Percentiles rank a stretch among this genome's conserved stretches.
phyloP scores from a whole-genome alignment of 805 yeast species.

The Cyberlindnera nakhonratchasimensis region DNA sequence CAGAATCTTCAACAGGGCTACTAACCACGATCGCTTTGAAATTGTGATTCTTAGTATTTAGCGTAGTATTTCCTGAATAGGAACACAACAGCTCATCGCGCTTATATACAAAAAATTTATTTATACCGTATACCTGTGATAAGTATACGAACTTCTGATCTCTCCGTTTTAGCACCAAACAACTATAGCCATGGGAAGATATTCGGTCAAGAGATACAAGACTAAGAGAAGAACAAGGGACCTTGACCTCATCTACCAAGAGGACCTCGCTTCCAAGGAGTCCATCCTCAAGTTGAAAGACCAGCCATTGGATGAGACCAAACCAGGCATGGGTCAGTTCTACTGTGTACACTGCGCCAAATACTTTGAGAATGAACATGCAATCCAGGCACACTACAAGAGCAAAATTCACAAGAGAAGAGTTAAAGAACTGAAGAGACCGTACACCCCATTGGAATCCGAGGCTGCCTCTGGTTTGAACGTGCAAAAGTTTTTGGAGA shows the following conservation, averaged over 20 bases:
- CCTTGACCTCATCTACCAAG: constrained; percentile 76
- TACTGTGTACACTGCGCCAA: constrained; percentile 94
- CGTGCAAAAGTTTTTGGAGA: constrained; percentile 58
- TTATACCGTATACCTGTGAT: background rate
- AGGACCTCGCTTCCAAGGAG: constrained; percentile 54
- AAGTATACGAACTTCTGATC: background rate
- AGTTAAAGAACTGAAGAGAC: constrained; percentile 72
- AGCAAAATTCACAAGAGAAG: constrained; percentile 85
- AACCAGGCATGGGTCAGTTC: constrained; percentile 92
- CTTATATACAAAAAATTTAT: constrained; percentile 7
- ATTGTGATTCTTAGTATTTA: background rate
- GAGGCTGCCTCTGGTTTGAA: constrained; percentile 88
- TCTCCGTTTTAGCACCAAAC: background rate
- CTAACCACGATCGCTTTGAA: constrained; percentile 1
- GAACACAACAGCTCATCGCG: constrained; percentile 9
- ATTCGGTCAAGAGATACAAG: constrained; percentile 81
- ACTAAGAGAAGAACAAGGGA: constrained; percentile 86
- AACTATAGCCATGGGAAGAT: constrained; percentile 66
- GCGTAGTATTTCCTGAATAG: background rate
- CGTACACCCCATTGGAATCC: constrained; percentile 84
- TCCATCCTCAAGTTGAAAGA: constrained; percentile 64
- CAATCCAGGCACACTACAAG: constrained; percentile 68
- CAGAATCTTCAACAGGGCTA: constrained; percentile 9
- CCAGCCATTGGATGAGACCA: constrained; percentile 84
- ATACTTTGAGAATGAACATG: constrained; percentile 75